These are phyloP conservation scores for Pulveroboletus sp. DNA, from an alignment of 768 basidiomycete species.

Conservation along the genomic window DNA sequence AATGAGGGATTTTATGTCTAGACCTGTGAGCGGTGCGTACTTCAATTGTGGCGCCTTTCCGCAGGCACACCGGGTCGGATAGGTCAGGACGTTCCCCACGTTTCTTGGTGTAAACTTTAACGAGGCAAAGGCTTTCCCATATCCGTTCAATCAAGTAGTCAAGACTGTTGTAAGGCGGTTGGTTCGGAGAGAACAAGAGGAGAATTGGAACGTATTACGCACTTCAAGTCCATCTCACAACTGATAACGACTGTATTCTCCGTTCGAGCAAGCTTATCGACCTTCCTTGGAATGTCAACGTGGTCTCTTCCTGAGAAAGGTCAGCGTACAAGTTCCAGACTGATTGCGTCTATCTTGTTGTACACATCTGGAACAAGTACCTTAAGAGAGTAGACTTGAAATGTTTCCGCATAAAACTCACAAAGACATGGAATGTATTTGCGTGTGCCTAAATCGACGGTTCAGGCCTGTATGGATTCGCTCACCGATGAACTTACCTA, in stretches of 20 bases:
- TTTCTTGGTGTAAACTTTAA: constrained; percentile 96
- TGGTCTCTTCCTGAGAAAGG: not conserved
- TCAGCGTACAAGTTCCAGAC: constrained; percentile 54
- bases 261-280: constrained; percentile 78
- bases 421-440: constrained; percentile 95
- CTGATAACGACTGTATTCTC: constrained; percentile 91
- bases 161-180: constrained; percentile 40
- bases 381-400: not conserved
- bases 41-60: constrained; percentile 92
- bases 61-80: constrained; percentile 82
- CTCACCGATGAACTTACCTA: constrained; percentile 48
- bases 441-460: constrained; percentile 60
- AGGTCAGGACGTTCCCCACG: constrained; percentile 93
- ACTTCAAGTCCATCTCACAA: constrained; percentile 94
- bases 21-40: constrained; percentile 37
- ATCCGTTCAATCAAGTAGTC: constrained; percentile 72
- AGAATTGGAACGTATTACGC: constrained; percentile 15
- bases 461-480: not conserved
- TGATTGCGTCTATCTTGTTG: constrained; percentile 93
- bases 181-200: not conserved
- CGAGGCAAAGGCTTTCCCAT: constrained; percentile 75
- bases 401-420: constrained; percentile 33
- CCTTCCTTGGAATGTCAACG: constrained; percentile 22
- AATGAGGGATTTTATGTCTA: not conserved
- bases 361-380: constrained; percentile 67